Evolutionary conservation across 257 asterid genomes (phyloP), one percentile per base, ranked within the genome.

Genomic region (Forsythia suspensa): DNA sequence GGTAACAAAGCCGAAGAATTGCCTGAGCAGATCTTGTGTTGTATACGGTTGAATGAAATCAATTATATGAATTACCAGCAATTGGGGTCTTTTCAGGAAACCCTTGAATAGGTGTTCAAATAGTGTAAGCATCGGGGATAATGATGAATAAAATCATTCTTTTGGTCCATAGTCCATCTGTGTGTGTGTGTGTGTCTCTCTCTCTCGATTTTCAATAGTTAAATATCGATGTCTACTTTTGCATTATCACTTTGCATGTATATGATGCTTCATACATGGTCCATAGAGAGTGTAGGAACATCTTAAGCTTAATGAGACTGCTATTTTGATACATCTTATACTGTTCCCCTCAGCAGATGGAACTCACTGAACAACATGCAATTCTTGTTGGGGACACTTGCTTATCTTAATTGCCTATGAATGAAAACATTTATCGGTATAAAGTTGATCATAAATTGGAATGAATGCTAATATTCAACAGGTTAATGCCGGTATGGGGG

Each of bases 1-100:
- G 99, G 96, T 55, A 96, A 94, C 87, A 93, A 92, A 85, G 82
- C 89, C 7, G 98, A 96, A 85, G 98, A 96, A 92, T 79, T 96
- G 85, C 99, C 99, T 15, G 99, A 96, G 90, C 90, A 92, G 77
- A 85, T 96, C 79, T 88, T 96, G 81, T 96, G 99, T 77, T 92
- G 99, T 84, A 75, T 92, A 86, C 86, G 97, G 42, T 88, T 96
- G 82, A 94, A 94, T 73, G 92, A 88, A 86, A 90, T 96, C n/a
- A 97, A 94, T 84, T 96, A 90, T 82, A 71, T 61, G 38, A 91
- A 94, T 81, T 96, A 94, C 88, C 91, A 91, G 75, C 97, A 89
- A 77, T 90, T 95, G 73, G 88, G 88, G 52, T 48, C 82, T 70
- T 78, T 80, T 71, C 84, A 82, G 70, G 92, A 85, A 77, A 80